Evolutionary conservation across 495 filamentous ascomycete genomes (phyloP), one percentile per base, ranked within the genome.

Genomic region (Xylona heveae): DNA sequence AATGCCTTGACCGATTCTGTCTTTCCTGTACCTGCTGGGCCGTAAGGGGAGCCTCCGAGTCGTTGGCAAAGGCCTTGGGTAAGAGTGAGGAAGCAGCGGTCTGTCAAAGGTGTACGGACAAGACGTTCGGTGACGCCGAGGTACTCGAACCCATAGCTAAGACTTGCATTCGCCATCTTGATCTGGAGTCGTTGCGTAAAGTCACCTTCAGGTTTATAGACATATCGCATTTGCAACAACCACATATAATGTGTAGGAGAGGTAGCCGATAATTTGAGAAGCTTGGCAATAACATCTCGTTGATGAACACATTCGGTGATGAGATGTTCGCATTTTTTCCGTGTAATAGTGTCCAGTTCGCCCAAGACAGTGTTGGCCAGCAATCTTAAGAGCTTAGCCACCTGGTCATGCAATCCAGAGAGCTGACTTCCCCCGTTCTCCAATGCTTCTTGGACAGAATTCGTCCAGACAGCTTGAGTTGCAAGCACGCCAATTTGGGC

Each of bases 241-340:
- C 88, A 99, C 37, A 84, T 49, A 45, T 91, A 78, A 47, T 99
- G 83, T 19, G 65, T 76, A 10, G 80, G 60, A n/a, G 70, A 70
- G 22, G 64, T 63, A 12, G 88, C 90, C 34, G 71, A 72, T 29
- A 66, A 61, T 30, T 72, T 62, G 33, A 78, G 65, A 16, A 99
- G 66, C 43, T 77, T 85, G 35, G 77, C 71, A 37, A 92, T 88
- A 22, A 75, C 64, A 50, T 95, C 88, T 27, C 88, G 73, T 49
- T 99, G 88, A 46, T 95, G 88, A 12, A 99, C 88, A 48, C 85
- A 94, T 49, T 99, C 88, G 8, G 90, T 99, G 46, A 99, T 95
- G 40, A 99, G 72, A 53, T 92, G 84, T 49, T 99, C 88, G 54
- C 83, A 95, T 61, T 91, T 93, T 66, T 88, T 92, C 31, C 88